Percentiles rank a stretch among this genome's conserved stretches.
These are phyloP conservation scores for Fistulifera pelliculosa DNA, from an alignment of 108 stramenopile species.

Conservation along the genomic window DNA sequence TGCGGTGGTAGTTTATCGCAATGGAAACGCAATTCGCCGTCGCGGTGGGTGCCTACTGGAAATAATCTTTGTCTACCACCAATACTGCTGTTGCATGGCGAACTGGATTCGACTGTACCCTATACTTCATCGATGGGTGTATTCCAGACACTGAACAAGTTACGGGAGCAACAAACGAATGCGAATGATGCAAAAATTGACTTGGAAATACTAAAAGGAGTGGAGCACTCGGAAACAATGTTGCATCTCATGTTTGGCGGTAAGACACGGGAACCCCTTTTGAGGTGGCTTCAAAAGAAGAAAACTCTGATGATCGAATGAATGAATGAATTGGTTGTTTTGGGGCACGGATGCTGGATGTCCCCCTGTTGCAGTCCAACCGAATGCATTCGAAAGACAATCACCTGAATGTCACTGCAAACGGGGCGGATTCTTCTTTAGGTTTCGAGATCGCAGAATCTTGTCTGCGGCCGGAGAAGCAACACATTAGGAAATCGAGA, in stretches of 20 bases:
- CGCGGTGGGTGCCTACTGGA: not conserved
- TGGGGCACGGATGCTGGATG: no score
- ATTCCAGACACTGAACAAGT: not conserved
- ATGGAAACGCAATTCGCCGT: constrained; percentile 3
- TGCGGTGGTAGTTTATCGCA: constrained; percentile 7
- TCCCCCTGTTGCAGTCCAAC: no score
- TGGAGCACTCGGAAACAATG: constrained; percentile 6
- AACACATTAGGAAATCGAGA: no score
- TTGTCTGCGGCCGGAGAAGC: no score
- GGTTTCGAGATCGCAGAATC: no score
- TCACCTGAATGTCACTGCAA: no score
- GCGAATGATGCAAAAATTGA: no score
- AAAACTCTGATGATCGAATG: no score
- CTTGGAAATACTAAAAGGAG: not conserved
- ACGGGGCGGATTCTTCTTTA: no score
- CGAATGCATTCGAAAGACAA: no score
- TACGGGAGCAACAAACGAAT: no score
- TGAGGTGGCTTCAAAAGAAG: not conserved
- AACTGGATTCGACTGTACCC: constrained; percentile 6
- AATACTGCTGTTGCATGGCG: constrained; percentile 2
- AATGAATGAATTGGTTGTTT: no score
- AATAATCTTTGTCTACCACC: not conserved
- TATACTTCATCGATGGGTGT: not conserved
- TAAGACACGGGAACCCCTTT: not conserved
- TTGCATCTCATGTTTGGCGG: constrained; percentile 13